phyloP scores from a whole-genome alignment of 2,329 filamentous ascomycete genomes.

The Stagonosporopsis tanaceti region DNA sequence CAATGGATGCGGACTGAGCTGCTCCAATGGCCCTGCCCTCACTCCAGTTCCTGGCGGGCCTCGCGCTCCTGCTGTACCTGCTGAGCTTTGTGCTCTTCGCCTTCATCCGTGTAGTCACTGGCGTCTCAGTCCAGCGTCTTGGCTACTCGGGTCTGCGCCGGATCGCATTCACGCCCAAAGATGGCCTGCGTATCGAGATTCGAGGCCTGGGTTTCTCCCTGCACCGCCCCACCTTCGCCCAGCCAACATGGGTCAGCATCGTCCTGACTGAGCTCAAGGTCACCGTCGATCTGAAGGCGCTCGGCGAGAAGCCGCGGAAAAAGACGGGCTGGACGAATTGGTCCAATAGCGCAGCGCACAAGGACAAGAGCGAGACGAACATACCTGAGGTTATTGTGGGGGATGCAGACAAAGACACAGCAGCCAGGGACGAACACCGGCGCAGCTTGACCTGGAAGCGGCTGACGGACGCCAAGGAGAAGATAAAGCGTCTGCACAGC shows the following conservation, averaged over 20 bases:
- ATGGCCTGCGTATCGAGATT: constrained; percentile 89
- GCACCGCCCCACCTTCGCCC: constrained; percentile 93
- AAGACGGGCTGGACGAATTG: constrained; percentile 43
- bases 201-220: constrained; percentile 86
- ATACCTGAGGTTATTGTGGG: constrained; percentile 26
- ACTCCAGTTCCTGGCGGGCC: constrained; percentile 79
- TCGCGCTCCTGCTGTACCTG: constrained; percentile 86
- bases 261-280: constrained; percentile 86
- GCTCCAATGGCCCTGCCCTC: constrained; percentile 55
- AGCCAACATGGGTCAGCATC: constrained; percentile 95
- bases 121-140: constrained; percentile 93
- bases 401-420: constrained; percentile 38
- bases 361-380: constrained; percentile 26
- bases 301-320: constrained; percentile 55
- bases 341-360: constrained; percentile 40
- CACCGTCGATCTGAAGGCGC: constrained; percentile 76
- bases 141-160: constrained; percentile 92
- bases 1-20: constrained; percentile 39
- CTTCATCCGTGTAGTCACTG: constrained; percentile 88
- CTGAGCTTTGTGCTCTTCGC: constrained; percentile 93
- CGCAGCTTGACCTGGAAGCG: constrained; percentile 71
- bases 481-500: constrained; percentile 83
- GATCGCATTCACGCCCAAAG: constrained; percentile 86
- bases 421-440: constrained; percentile 62
- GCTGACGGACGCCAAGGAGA: constrained; percentile 81